phyloP scores from a whole-genome alignment of 1,284 basidiomycete genomes.

The Tilletia setariae region DNA sequence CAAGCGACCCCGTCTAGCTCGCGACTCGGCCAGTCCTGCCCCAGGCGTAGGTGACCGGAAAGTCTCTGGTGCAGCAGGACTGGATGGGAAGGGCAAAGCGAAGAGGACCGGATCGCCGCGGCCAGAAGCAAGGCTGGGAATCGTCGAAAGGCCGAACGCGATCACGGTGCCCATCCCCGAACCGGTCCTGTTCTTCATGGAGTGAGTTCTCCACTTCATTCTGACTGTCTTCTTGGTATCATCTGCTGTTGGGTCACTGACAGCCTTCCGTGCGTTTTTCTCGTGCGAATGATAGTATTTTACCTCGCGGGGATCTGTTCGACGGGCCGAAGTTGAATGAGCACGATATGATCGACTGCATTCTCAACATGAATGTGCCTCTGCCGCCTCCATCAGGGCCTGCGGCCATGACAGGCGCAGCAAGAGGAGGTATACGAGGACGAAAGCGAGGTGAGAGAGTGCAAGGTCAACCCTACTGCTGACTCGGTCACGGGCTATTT shows the following conservation, averaged over 20 bases:
- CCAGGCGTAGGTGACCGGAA: slow-evolving; percentile 20
- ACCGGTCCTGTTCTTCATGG: slow-evolving; percentile 36
- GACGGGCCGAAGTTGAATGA: slow-evolving; percentile 37
- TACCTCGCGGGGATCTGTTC: slow-evolving; percentile 33
- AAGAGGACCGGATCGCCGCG: slow-evolving; percentile 3
- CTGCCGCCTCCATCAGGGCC: slow-evolving; percentile 6
- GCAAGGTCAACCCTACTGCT: too few relatives aligned
- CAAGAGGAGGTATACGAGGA: neutral
- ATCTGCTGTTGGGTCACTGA: neutral
- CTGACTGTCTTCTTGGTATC: neutral
- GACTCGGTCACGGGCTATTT: too few relatives aligned
- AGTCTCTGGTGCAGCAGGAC: slow-evolving; percentile 17
- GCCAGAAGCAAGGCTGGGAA: slow-evolving; percentile 19
- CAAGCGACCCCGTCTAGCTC: slow-evolving; percentile 57
- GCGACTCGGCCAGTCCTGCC: slow-evolving; percentile 55
- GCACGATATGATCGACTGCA: slow-evolving; percentile 39
- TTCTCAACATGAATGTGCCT: slow-evolving; percentile 34
- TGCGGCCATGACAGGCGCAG: neutral
- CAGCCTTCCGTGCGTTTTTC: neutral
- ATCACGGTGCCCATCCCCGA: slow-evolving; percentile 32
- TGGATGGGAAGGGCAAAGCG: slow-evolving; percentile 4
- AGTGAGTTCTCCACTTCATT: slow-evolving; percentile 16
- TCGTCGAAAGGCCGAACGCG: neutral
- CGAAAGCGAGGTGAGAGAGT: slow-evolving; percentile 9
- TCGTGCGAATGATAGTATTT: too few relatives aligned